Percentiles rank a stretch among this genome's conserved stretches.
Evolutionary conservation across 768 basidiomycete species (phyloP).

Genomic region (Mycena amicta): DNA sequence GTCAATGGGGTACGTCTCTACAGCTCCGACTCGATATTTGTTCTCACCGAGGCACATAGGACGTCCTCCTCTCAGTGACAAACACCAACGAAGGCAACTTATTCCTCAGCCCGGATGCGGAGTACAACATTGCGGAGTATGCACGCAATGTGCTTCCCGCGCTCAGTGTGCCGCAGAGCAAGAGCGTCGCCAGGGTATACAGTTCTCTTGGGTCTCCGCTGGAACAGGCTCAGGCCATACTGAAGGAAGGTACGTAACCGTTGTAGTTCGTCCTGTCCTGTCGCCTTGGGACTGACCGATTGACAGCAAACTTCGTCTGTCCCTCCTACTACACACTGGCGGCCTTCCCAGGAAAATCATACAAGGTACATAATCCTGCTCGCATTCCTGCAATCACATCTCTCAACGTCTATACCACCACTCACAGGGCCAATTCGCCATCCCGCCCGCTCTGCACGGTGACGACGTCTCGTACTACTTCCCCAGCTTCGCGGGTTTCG

Average conservation of each 20-base stretch:
- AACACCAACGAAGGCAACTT: constrained; percentile 28
- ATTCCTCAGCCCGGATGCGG: constrained; percentile 22
- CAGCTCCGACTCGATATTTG: not conserved
- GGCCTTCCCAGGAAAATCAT: not conserved
- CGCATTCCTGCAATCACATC: too few relatives aligned
- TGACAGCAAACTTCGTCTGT: not conserved
- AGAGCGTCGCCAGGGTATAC: constrained; percentile 20
- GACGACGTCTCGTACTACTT: not conserved
- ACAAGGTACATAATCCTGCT: too few relatives aligned
- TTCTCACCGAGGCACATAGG: constrained; percentile 2
- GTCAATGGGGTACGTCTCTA: constrained; percentile 33
- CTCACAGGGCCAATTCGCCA: not conserved
- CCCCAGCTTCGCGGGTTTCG: not conserved
- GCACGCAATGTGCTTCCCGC: constrained; percentile 25
- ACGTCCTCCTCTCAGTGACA: constrained; percentile 24
- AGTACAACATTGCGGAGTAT: constrained; percentile 14
- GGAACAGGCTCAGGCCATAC: not conserved
- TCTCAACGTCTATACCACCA: too few relatives aligned
- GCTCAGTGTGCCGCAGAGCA: constrained; percentile 18
- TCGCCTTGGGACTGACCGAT: too few relatives aligned
- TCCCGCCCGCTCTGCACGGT: not conserved
- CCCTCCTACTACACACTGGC: not conserved
- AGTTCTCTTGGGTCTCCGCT: constrained; percentile 12
- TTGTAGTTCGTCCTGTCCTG: not conserved
- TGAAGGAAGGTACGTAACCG: not conserved